Evolutionary conservation across 306 rosid species (phyloP).

Genomic region (Mucuna pruriens): DNA sequence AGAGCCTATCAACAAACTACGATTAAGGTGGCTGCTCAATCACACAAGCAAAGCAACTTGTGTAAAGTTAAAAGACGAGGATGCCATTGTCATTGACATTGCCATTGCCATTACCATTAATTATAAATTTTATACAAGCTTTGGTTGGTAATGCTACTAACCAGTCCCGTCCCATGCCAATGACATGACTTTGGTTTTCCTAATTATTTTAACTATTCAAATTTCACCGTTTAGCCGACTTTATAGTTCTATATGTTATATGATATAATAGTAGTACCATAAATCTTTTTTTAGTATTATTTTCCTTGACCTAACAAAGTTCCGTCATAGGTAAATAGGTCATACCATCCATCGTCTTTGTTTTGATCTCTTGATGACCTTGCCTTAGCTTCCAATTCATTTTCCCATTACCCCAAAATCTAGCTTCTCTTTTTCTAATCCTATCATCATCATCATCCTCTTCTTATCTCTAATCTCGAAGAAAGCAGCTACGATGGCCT

Average conservation of each 20-base stretch:
- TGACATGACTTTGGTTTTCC: background rate
- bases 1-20: too few species aligned
- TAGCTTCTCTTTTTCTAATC: conserved; percentile 1
- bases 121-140: background rate
- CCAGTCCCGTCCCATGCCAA: background rate
- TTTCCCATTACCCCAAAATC: background rate
- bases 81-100: too few species aligned
- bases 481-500: conserved; percentile 13
- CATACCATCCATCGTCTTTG: background rate
- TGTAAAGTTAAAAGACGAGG: background rate
- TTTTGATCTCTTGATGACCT: background rate
- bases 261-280: background rate
- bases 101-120: conserved; percentile 2
- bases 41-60: background rate
- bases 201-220: too few species aligned
- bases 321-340: too few species aligned
- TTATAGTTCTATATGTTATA: background rate
- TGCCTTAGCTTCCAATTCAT: background rate
- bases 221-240: too few species aligned
- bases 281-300: background rate
- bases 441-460: background rate
- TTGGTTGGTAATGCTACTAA: background rate
- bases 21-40: too few species aligned
- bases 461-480: background rate
- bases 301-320: background rate